These are phyloP conservation scores for Hsuehochloa calcarea DNA, from an alignment of 176 grass and related monocot species.

Conservation along the genomic window DNA sequence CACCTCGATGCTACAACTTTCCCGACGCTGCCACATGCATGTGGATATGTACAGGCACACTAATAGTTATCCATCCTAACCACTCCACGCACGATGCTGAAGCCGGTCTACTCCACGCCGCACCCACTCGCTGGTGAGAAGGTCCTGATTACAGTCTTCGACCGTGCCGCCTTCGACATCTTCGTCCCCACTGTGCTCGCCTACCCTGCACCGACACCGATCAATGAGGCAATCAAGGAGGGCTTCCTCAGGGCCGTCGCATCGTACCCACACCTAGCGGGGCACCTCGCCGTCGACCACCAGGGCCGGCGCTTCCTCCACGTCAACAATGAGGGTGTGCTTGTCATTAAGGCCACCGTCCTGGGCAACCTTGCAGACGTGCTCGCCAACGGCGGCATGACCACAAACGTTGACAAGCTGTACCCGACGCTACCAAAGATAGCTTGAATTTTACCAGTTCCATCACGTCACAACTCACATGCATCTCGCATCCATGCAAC, in stretches of 20 bases:
- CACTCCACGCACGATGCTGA: background rate
- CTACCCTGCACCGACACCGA: constrained; percentile 34
- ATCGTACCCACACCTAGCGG: constrained; percentile 26
- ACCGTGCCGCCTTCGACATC: constrained; percentile 35
- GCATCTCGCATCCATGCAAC: background rate
- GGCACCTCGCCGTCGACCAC: background rate
- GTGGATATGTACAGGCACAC: no score
- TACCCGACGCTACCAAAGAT: constrained; percentile 13
- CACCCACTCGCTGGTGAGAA: background rate
- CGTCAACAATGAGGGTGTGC: constrained; percentile 24
- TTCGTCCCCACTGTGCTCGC: constrained; percentile 37
- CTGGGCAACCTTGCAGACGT: background rate
- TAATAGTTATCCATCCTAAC: no score
- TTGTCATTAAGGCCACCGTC: constrained; percentile 33
- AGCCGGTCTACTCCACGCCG: background rate
- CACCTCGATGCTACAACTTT: no score
- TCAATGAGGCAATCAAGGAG: constrained; percentile 30
- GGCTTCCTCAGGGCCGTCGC: constrained; percentile 20
- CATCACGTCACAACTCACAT: background rate
- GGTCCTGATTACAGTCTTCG: constrained; percentile 46
- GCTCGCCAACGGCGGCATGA: constrained; percentile 3
- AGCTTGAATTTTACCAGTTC: background rate
- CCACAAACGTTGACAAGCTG: background rate
- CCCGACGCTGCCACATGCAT: no score
- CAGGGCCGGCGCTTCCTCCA: constrained; percentile 3